Percentiles rank a stretch among this genome's conserved stretches.
phyloP scores from a whole-genome alignment of 306 rosid genomes.

The Begonia loranthoides region DNA sequence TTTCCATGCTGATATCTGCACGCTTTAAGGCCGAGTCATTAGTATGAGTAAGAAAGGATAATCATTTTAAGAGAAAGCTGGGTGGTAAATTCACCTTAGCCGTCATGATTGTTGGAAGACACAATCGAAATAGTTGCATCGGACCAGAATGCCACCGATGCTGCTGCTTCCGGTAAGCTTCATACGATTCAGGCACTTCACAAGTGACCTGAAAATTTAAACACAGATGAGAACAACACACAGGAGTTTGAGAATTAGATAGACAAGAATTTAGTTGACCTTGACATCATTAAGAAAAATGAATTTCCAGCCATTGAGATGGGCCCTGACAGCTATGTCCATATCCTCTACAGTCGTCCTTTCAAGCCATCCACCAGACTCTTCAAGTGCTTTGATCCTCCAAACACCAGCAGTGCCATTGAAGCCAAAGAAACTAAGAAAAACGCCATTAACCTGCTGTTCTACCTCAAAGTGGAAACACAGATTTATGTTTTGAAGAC shows the following conservation, averaged over 20 bases:
- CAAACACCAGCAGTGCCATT: constrained; percentile 98
- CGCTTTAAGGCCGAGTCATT: background rate
- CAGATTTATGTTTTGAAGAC: constrained; percentile 89
- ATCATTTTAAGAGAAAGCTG: background rate
- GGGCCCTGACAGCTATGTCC: constrained; percentile 97
- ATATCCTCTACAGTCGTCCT: constrained; percentile 97
- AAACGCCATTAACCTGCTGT: constrained; percentile 90
- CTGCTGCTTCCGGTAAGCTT: constrained; percentile 93
- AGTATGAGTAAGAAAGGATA: background rate
- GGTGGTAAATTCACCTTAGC: constrained; percentile 41
- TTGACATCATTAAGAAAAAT: constrained; percentile 87
- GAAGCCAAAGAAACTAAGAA: constrained; percentile 91
- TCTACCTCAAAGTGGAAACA: constrained; percentile 99
- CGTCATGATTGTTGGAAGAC: constrained; percentile 72
- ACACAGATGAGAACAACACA: too few relatives aligned
- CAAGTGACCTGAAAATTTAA: constrained; percentile 22
- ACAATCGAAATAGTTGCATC: constrained; percentile 89
- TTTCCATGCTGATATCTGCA: constrained; percentile 82
- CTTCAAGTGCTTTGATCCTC: constrained; percentile 89
- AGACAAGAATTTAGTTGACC: constrained; percentile 10
- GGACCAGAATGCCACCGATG: constrained; percentile 99
- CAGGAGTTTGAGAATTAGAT: too few relatives aligned
- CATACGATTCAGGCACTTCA: constrained; percentile 93
- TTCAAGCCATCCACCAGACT: constrained; percentile 96
- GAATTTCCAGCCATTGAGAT: constrained; percentile 88